Conservation (phyloP, 75 land plant genomes). For the Cupressus sempervirens region DNA sequence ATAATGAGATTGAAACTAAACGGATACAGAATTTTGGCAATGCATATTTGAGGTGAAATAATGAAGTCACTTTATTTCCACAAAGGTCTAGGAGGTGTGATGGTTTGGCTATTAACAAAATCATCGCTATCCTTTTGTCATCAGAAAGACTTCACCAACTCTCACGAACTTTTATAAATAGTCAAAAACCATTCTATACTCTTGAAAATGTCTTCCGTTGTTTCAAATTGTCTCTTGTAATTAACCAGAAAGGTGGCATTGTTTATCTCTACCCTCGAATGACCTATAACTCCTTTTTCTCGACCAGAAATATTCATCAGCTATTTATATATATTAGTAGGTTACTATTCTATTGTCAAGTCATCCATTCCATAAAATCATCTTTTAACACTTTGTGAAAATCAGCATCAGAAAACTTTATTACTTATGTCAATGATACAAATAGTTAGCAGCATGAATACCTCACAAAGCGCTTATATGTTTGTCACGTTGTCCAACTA, state of each 20-base stretch:
- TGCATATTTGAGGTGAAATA: not conserved
- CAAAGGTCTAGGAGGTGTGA: not conserved
- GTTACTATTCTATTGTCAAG: not conserved
- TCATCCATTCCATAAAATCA: not conserved
- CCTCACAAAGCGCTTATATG: no score
- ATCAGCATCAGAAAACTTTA: not conserved
- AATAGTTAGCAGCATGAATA: not conserved
- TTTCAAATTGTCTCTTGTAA: not conserved
- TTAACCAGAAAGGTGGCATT: not conserved
- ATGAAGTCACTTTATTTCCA: not conserved
- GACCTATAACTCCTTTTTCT: not conserved
- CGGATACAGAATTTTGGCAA: not conserved
- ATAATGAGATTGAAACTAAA: not conserved
- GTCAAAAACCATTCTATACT: not conserved
- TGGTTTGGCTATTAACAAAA: not conserved
- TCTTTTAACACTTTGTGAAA: not conserved
- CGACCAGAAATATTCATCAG: not conserved
- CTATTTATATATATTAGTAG: not conserved
- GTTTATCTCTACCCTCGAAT: not conserved
- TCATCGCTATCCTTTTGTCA: not conserved
- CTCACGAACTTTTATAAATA: not conserved
- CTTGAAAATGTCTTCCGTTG: not conserved
- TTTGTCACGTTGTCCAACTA: no score
- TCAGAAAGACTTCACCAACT: not conserved
- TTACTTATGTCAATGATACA: not conserved